phyloP scores from a whole-genome alignment of 1,139 yeast species.

The Geotrichum armillariae region DNA sequence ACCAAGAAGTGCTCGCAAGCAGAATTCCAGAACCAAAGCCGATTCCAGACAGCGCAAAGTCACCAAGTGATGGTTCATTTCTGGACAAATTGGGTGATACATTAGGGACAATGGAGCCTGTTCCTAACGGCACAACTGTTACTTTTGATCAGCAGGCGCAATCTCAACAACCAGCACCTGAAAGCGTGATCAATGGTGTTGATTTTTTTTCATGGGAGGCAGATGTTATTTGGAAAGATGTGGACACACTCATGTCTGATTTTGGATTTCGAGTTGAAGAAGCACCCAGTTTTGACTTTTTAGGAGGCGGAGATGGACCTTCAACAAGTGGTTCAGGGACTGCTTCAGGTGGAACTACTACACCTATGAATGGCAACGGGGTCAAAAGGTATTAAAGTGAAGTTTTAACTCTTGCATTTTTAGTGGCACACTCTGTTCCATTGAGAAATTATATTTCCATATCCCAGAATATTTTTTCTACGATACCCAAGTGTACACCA shows the following conservation, averaged over 20 bases:
- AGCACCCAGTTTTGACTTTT: constrained; percentile 15
- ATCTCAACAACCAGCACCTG: constrained; percentile 13
- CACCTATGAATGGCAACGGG: too few relatives aligned
- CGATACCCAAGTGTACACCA: too few relatives aligned
- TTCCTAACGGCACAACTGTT: not conserved
- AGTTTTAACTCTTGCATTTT: too few relatives aligned
- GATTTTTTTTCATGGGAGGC: constrained; percentile 49
- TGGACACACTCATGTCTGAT: constrained; percentile 89
- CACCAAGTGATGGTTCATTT: not conserved
- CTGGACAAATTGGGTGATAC: not conserved
- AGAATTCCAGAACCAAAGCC: too few relatives aligned
- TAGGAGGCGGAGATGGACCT: constrained; percentile 5
- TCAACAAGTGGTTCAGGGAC: not conserved
- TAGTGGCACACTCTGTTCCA: too few relatives aligned
- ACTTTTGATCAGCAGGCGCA: constrained; percentile 2
- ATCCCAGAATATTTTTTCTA: too few relatives aligned
- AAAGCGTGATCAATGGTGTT: constrained; percentile 16
- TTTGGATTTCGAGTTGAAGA: constrained; percentile 77
- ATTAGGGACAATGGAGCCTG: not conserved
- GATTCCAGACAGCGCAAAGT: too few relatives aligned
- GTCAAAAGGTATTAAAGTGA: too few relatives aligned
- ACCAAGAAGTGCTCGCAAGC: too few relatives aligned
- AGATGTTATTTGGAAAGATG: constrained; percentile 84
- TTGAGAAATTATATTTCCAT: too few relatives aligned
- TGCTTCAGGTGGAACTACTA: not conserved